A percentile compares a stretch with the other conserved stretches of the same genome.
phyloP scores from a whole-genome alignment of 805 yeast species.

The Blastobotrys americana region DNA sequence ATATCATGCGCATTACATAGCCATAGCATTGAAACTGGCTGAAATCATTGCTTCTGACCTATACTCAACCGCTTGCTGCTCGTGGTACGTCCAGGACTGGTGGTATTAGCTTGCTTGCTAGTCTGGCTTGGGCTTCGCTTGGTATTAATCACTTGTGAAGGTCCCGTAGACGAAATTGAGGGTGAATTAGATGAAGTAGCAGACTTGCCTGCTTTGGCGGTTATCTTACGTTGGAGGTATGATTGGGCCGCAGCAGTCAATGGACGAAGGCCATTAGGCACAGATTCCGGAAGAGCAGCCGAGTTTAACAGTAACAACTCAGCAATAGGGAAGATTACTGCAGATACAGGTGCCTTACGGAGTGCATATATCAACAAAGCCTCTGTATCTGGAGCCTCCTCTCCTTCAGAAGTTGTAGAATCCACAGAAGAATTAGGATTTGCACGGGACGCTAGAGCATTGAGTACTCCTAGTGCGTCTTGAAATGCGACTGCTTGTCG shows the following conservation, averaged over 20 bases:
- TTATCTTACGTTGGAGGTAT: not conserved
- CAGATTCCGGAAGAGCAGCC: conserved; percentile 24
- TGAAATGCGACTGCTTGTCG: conserved; percentile 30
- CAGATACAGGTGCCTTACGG: conserved; percentile 12
- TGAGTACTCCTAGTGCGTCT: conserved; percentile 25
- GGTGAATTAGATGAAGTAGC: not conserved
- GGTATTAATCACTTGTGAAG: not conserved
- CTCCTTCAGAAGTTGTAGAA: conserved; percentile 5
- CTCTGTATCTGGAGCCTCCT: conserved; percentile 22
- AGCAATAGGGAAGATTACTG: conserved; percentile 31
- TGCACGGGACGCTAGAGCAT: conserved; percentile 36
- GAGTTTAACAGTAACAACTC: conserved; percentile 35
- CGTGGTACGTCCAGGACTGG: not conserved
- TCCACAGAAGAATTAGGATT: conserved; percentile 28
- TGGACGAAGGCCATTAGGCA: conserved; percentile 6
- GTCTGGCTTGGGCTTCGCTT: not conserved
- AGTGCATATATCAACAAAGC: conserved; percentile 31
- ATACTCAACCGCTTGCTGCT: conserved; percentile 5
- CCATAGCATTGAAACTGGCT: no score
- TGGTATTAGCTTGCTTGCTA: no score
- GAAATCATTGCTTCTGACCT: not conserved
- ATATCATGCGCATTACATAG: no score
- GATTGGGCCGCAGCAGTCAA: not conserved
- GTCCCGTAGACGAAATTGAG: no score
- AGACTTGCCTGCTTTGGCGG: not conserved